Conservation (phyloP, 2,329 filamentous ascomycete species). For the Aspergillus sp. region DNA sequence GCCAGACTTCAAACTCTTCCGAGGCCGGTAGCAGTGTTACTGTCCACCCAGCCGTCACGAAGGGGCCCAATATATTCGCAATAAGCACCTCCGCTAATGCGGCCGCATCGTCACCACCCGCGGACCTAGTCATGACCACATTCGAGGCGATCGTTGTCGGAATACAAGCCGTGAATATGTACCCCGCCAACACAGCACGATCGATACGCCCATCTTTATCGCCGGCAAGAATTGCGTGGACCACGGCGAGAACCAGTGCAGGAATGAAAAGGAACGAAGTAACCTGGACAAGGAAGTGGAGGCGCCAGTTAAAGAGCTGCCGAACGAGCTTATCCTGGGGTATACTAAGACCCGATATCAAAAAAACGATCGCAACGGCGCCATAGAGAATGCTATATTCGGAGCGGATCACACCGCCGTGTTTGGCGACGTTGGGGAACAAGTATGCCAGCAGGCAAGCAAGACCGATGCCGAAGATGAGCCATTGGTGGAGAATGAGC, state of each 20-base stretch:
- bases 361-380: constrained; percentile 67
- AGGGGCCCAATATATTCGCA: constrained; percentile 68
- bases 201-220: constrained; percentile 53
- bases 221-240: constrained; percentile 52
- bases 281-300: constrained; percentile 67
- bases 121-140: constrained; percentile 69
- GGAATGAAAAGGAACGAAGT: constrained; percentile 68
- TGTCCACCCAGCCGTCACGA: constrained; percentile 65
- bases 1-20: constrained; percentile 35
- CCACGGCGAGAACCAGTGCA: constrained; percentile 58
- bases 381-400: constrained; percentile 62
- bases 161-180: constrained; percentile 66
- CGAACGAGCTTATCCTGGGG: constrained; percentile 60
- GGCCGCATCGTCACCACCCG: constrained; percentile 66
- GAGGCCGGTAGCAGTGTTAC: constrained; percentile 53
- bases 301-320: constrained; percentile 65
- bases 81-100: constrained; percentile 68
- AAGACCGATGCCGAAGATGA: constrained; percentile 61
- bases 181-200: constrained; percentile 64
- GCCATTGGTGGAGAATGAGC: constrained; percentile 59
- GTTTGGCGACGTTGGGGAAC: constrained; percentile 52
- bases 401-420: constrained; percentile 41
- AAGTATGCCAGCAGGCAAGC: constrained; percentile 55
- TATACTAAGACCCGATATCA: constrained; percentile 69
- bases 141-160: constrained; percentile 73